Base-by-base conservation (phyloP, 2,329 filamentous ascomycete species). In the Pseudocercospora cruenta region DNA sequence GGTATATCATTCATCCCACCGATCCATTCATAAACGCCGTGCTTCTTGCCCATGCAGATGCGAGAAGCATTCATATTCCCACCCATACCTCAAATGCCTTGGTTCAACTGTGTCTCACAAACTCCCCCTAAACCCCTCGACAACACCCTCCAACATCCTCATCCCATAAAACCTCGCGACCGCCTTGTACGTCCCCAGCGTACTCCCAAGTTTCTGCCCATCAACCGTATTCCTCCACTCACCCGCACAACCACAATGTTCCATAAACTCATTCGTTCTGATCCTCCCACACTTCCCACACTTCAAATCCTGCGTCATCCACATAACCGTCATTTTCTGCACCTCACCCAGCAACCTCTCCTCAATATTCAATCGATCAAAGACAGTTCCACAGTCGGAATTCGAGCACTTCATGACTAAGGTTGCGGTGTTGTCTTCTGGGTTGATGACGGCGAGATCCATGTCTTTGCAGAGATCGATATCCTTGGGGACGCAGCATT, bases 191-290 rank as follows among this genome's bases (percentile, higher is more conserved):
- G 97, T 90, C 49, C 78, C 84, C 73, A 98, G 73, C 76, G 82
- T 86, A 76, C 83, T 87, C 74, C 86, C 79, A 26, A 94, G 81
- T 28, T 91, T 91, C 31, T 85, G 87, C 69, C 85, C 84, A 71
- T 89, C 86, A 66, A 94, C 84, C 21, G 88, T 92, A 70, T 88
- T 88, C 19, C 84, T 85, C 95, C 95, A 99, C 66, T 87, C 86
- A 3, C 95, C 95, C 67, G 92, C 92, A 82, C 95, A 99, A 10
- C 90, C 91, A 80, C 96, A 99, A 79, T 98, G 94, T 78, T 97
- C 94, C 89, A 95, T 93, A 73, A 98, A 96, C 75, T 97, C 94
- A 77, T 97, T 98, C 47, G 92, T 85, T 75, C 93, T 84, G 45
- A 97, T 79, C 3, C 81, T 74, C 49, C 78, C 79, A 73, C 87